Conservation (phyloP, 257 asterid genomes). For the Plantago elongata region DNA sequence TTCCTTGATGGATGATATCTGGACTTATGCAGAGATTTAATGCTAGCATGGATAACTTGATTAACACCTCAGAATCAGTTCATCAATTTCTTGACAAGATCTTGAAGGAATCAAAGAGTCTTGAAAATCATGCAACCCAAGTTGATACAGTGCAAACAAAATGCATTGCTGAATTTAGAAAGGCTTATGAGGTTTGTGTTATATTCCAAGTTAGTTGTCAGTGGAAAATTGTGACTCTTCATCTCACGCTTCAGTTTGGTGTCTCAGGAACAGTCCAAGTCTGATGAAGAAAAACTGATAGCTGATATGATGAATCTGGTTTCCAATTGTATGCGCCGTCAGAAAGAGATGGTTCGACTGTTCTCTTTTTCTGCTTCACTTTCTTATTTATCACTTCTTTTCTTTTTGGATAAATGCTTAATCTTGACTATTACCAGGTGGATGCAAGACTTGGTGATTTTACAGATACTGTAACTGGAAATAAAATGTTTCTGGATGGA, state of each 20-base stretch:
- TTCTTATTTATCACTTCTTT: background rate
- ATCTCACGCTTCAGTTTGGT: slow-evolving; percentile 21
- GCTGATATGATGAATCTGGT: slow-evolving; percentile 70
- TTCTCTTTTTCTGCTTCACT: background rate
- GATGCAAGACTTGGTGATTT: slow-evolving; percentile 55
- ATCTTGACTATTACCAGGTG: slow-evolving; percentile 41
- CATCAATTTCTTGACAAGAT: slow-evolving; percentile 45
- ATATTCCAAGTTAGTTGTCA: background rate
- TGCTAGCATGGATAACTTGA: slow-evolving; percentile 48
- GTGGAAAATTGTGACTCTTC: slow-evolving; percentile 4
- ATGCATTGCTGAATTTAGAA: slow-evolving; percentile 59
- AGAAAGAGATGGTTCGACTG: slow-evolving; percentile 60
- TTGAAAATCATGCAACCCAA: slow-evolving; percentile 49
- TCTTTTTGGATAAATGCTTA: background rate
- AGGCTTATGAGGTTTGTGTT: slow-evolving; percentile 58
- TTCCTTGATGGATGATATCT: background rate
- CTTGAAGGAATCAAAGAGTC: slow-evolving; percentile 52
- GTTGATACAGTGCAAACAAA: slow-evolving; percentile 46
- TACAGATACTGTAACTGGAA: slow-evolving; percentile 50
- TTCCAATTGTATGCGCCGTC: slow-evolving; percentile 61
- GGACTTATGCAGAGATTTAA: slow-evolving; percentile 39
- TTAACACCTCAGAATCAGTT: slow-evolving; percentile 48
- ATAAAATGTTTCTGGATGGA: slow-evolving; percentile 55
- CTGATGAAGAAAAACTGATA: slow-evolving; percentile 67
- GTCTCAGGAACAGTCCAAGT: slow-evolving; percentile 60